phyloP scores from a whole-genome alignment of 176 grass and related monocot species.

The Carex myosuroides region DNA sequence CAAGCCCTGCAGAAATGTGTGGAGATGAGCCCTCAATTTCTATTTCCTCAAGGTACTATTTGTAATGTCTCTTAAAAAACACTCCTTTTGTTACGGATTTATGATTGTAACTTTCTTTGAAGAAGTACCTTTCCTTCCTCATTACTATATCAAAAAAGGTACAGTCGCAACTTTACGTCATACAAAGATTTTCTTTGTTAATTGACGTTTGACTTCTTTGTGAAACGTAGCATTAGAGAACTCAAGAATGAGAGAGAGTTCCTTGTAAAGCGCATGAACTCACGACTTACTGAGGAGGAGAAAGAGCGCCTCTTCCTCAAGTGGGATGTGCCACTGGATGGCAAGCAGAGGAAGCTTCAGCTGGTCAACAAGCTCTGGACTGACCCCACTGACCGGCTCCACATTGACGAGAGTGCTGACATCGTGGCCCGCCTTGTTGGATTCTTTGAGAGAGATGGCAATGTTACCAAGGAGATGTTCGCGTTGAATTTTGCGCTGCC shows the following conservation, averaged over 20 bases:
- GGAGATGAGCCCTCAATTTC: conserved; percentile 65
- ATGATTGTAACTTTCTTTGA: neutral
- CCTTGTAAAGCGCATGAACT: conserved; percentile 60
- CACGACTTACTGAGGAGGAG: conserved; percentile 67
- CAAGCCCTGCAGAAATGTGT: conserved; percentile 38
- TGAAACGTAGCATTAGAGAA: conserved; percentile 50
- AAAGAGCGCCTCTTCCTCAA: conserved; percentile 61
- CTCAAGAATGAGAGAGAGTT: conserved; percentile 77
- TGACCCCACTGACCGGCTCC: conserved; percentile 42
- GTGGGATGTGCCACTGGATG: conserved; percentile 65
- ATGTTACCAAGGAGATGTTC: conserved; percentile 88
- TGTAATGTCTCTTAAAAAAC: neutral
- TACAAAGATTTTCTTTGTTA: neutral
- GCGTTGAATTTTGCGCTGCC: conserved; percentile 74
- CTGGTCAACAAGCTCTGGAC: conserved; percentile 76
- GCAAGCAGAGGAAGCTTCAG: conserved; percentile 88
- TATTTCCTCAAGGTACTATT: conserved; percentile 52
- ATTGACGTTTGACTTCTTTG: neutral
- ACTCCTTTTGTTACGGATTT: neutral
- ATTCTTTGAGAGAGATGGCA: conserved; percentile 75
- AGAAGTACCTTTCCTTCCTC: too few species aligned
- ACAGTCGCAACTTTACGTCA: too few species aligned
- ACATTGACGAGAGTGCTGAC: conserved; percentile 67
- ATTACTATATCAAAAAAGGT: too few species aligned
- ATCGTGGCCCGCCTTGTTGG: conserved; percentile 84